phyloP scores from a whole-genome alignment of 2,329 filamentous ascomycete genomes.

The Ophiognomonia clavigignenti-juglandacearum region DNA sequence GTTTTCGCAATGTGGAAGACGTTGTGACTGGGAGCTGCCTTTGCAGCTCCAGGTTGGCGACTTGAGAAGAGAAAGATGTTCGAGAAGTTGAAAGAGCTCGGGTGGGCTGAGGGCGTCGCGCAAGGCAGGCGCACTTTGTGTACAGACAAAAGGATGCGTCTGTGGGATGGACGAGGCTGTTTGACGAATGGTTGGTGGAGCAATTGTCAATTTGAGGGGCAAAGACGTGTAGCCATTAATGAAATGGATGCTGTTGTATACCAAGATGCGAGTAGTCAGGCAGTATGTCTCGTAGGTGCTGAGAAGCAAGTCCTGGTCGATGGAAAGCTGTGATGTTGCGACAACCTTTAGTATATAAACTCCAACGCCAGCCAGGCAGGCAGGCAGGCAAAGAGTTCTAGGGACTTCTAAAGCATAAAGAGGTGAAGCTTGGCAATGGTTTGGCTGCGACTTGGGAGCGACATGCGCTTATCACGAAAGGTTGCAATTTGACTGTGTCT shows the following conservation, averaged over 20 bases:
- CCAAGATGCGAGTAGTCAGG: constrained; percentile 5
- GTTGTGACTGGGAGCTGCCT: constrained; percentile 66
- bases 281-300: constrained; percentile 12
- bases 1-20: constrained; percentile 66
- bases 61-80: constrained; percentile 10
- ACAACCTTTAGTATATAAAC: constrained; percentile 13
- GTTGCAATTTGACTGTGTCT: too few species aligned
- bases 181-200: neutral
- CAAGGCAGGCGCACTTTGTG: too few species aligned
- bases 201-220: too few species aligned
- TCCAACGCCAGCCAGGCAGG: neutral
- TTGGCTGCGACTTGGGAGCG: neutral
- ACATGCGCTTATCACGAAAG: too few species aligned
- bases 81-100: neutral
- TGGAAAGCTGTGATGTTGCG: constrained; percentile 4
- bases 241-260: constrained; percentile 11
- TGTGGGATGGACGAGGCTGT: too few species aligned
- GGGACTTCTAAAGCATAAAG: neutral
- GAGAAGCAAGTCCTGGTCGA: neutral
- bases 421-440: neutral
- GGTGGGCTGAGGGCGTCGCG: too few species aligned
- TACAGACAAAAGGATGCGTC: too few species aligned
- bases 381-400: neutral
- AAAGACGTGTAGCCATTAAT: too few species aligned
- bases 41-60: constrained; percentile 47